phyloP scores from a whole-genome alignment of 2,329 filamentous ascomycete genomes.

The Alternaria brassicae region DNA sequence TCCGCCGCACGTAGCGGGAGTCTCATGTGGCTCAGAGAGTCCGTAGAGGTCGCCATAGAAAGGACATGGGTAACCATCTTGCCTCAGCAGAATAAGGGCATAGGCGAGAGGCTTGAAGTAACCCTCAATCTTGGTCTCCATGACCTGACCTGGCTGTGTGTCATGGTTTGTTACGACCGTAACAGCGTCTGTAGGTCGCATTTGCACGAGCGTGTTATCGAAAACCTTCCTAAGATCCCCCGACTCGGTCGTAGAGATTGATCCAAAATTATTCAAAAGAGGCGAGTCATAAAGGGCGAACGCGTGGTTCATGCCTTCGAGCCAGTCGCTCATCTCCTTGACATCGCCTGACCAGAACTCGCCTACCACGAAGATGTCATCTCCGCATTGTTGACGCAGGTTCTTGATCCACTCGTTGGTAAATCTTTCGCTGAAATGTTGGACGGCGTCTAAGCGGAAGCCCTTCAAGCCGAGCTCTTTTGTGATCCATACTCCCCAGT shows the following conservation, averaged over 20 bases:
- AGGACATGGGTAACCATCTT: constrained; percentile 68
- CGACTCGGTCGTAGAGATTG: constrained; percentile 62
- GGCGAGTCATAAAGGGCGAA: constrained; percentile 71
- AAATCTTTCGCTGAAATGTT: constrained; percentile 75
- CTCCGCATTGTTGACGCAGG: constrained; percentile 58
- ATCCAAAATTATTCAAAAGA: constrained; percentile 71
- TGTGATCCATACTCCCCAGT: constrained; percentile 73
- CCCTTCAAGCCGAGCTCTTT: constrained; percentile 67
- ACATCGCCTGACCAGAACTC: constrained; percentile 73
- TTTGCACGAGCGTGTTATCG: constrained; percentile 64
- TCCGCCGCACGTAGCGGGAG: constrained; percentile 60
- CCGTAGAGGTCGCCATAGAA: constrained; percentile 77
- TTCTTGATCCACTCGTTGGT: constrained; percentile 68
- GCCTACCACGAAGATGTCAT: constrained; percentile 68
- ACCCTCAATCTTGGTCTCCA: constrained; percentile 67
- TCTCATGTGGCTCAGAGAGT: constrained; percentile 61
- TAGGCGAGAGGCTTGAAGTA: constrained; percentile 78
- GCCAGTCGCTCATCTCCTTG: constrained; percentile 63
- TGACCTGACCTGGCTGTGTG: constrained; percentile 69
- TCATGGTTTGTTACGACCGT: constrained; percentile 78
- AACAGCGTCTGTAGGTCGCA: constrained; percentile 64
- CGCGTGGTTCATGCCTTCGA: constrained; percentile 63
- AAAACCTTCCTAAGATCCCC: constrained; percentile 71
- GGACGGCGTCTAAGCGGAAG: constrained; percentile 74
- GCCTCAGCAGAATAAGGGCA: constrained; percentile 71